A percentile compares a stretch with the other conserved stretches of the same genome.
These are phyloP conservation scores for Ophioceras dolichostomum DNA, from an alignment of 2,329 filamentous ascomycete genomes.

Conservation along the genomic window DNA sequence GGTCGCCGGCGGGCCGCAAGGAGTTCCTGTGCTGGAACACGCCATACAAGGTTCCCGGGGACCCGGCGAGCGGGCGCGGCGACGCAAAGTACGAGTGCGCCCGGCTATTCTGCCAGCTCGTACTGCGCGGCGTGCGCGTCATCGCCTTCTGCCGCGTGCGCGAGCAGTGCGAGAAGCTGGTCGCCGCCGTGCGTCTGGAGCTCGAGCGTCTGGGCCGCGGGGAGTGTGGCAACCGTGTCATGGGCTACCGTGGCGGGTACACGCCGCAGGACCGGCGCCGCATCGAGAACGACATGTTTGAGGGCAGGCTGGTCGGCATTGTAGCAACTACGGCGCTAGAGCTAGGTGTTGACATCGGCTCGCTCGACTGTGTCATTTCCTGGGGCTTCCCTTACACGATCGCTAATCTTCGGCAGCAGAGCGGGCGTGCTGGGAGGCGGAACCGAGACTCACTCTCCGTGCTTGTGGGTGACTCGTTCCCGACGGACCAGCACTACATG, in stretches of 20 bases:
- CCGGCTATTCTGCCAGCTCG: conserved; percentile 77
- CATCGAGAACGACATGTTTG: conserved; percentile 95
- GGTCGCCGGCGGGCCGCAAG: conserved; percentile 82
- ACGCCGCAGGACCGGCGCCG: conserved; percentile 77
- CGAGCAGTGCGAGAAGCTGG: conserved; percentile 76
- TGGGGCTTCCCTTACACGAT: conserved; percentile 95
- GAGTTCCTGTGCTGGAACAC: conserved; percentile 98
- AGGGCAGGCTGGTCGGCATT: conserved; percentile 84
- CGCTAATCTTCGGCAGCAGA: conserved; percentile 87
- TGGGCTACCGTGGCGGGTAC: conserved; percentile 93
- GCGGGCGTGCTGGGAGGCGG: conserved; percentile 77
- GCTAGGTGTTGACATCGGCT: conserved; percentile 89
- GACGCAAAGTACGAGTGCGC: conserved; percentile 79
- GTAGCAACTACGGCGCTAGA: conserved; percentile 90
- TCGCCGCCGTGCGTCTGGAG: conserved; percentile 69
- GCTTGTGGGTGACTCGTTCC: conserved; percentile 77
- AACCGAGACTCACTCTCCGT: conserved; percentile 91
- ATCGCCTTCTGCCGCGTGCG: conserved; percentile 88
- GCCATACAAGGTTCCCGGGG: conserved; percentile 78
- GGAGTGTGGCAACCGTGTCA: conserved; percentile 69
- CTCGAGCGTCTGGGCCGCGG: conserved; percentile 58
- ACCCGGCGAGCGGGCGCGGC: conserved; percentile 76
- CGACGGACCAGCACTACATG: conserved; percentile 95
- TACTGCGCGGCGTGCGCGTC: conserved; percentile 77
- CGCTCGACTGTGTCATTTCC: conserved; percentile 83